Conservation (phyloP, 2,329 filamentous ascomycete species). For the Hymenoscyphus linearis region DNA sequence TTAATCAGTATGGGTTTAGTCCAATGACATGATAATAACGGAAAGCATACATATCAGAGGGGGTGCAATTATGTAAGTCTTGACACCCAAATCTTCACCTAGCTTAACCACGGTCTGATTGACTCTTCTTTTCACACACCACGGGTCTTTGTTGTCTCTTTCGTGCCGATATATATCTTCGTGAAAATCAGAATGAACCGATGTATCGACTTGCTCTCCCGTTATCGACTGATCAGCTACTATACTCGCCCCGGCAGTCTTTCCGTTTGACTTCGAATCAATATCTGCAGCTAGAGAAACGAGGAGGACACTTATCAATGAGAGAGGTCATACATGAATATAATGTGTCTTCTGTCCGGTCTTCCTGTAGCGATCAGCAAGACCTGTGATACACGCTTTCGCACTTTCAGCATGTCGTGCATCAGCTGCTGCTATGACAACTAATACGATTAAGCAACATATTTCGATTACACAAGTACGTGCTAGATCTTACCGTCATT, state of each 20-base stretch:
- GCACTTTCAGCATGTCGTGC: conserved; percentile 37
- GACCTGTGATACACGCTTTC: conserved; percentile 38
- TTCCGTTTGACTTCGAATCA: not conserved
- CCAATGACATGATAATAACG: not conserved
- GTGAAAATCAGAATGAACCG: conserved; percentile 37
- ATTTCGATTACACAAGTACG: not conserved
- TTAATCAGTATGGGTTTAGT: not conserved
- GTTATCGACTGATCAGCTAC: conserved; percentile 39
- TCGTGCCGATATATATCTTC: conserved; percentile 41
- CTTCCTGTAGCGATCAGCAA: conserved; percentile 35
- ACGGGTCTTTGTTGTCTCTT: conserved; percentile 32
- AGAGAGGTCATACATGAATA: conserved; percentile 33
- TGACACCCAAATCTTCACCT: conserved; percentile 37
- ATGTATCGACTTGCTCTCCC: conserved; percentile 27
- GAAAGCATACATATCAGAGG: conserved; percentile 39
- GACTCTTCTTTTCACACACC: conserved; percentile 38
- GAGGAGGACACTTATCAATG: too few species aligned
- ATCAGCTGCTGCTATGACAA: conserved; percentile 41
- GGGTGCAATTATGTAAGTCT: conserved; percentile 41
- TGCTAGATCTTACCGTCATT: conserved; percentile 16
- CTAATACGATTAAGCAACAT: conserved; percentile 9
- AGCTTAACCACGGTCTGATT: conserved; percentile 40
- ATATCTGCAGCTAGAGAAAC: not conserved
- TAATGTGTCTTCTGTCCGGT: conserved; percentile 35
- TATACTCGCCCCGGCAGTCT: conserved; percentile 41